phyloP scores from a whole-genome alignment of 1,139 yeast genomes.

The Zygotorulaspora mrakii region DNA sequence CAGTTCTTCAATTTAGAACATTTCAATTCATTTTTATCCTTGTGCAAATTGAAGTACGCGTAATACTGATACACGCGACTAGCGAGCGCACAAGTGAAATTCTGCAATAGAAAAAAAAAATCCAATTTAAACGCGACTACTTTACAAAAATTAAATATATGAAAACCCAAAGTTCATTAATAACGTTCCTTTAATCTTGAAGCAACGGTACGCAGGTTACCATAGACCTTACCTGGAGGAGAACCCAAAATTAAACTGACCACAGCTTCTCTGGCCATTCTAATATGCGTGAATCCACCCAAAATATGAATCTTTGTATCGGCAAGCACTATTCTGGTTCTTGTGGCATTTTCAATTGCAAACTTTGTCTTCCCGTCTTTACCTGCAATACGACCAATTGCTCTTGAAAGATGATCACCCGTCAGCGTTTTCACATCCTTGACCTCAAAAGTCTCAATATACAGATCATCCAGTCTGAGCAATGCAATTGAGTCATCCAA shows the following conservation, averaged over 20 bases:
- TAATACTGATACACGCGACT: too few species aligned
- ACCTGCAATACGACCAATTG: conserved; percentile 99
- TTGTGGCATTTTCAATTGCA: conserved; percentile 96
- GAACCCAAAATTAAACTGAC: conserved; percentile 93
- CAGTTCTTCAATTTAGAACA: too few species aligned
- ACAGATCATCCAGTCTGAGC: conserved; percentile 87
- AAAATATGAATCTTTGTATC: conserved; percentile 93
- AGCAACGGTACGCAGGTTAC: conserved; percentile 93
- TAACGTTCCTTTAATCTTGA: conserved; percentile 96
- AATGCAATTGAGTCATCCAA: conserved; percentile 95
- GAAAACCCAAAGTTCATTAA: conserved; percentile 35
- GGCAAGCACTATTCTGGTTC: conserved; percentile 96
- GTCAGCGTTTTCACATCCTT: conserved; percentile 93
- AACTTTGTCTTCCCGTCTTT: conserved; percentile 98
- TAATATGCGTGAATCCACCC: conserved; percentile 94
- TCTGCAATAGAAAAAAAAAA: too few species aligned
- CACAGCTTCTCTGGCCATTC: conserved; percentile 96
- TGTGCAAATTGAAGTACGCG: too few species aligned
- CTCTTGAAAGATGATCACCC: conserved; percentile 96
- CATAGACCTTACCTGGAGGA: conserved; percentile 98
- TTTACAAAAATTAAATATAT: conserved; percentile 6
- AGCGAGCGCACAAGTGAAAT: too few species aligned
- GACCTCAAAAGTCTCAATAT: conserved; percentile 93
- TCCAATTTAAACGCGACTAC: conserved; percentile 5
- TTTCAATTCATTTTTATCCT: too few species aligned